A percentile compares a stretch with the other conserved stretches of the same genome.
phyloP scores from a whole-genome alignment of 805 yeast species.

The Yamadazyma kitorensis region DNA sequence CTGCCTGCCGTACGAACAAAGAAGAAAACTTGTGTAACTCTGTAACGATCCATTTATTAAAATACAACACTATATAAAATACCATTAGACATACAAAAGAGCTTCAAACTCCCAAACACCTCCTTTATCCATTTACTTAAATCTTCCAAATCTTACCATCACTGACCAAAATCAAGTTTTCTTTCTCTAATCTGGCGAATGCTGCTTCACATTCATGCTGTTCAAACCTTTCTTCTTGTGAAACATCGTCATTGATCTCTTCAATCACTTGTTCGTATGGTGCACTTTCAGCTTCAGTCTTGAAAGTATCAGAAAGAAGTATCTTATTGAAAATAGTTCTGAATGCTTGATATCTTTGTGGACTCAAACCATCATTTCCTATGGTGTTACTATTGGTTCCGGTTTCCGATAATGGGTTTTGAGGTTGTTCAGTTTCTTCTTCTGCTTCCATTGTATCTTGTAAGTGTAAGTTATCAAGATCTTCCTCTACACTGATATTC shows the following conservation, averaged over 20 bases:
- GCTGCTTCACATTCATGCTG: slow-evolving; percentile 30
- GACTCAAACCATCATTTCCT: slow-evolving; percentile 24
- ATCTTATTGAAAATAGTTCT: slow-evolving; percentile 29
- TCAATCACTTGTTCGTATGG: slow-evolving; percentile 29
- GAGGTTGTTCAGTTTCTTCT: slow-evolving; percentile 15
- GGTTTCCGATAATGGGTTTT: slow-evolving; percentile 25
- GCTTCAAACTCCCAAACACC: not conserved
- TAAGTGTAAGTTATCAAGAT: slow-evolving; percentile 29
- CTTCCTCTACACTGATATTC: slow-evolving; percentile 20
- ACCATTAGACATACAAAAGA: not conserved
- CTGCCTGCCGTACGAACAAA: too few relatives aligned
- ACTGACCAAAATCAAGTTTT: slow-evolving; percentile 34
- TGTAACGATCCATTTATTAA: too few relatives aligned
- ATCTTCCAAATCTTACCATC: slow-evolving; percentile 41
- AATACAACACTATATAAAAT: too few relatives aligned
- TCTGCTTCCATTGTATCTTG: slow-evolving; percentile 17
- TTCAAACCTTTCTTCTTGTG: slow-evolving; percentile 39
- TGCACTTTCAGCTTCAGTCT: slow-evolving; percentile 30
- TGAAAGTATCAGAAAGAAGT: slow-evolving; percentile 31
- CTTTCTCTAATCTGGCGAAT: slow-evolving; percentile 30
- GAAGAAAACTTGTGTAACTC: too few relatives aligned
- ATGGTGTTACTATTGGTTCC: slow-evolving; percentile 10
- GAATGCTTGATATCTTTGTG: slow-evolving; percentile 30
- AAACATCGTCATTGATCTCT: slow-evolving; percentile 31
- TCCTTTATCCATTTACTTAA: slow-evolving; percentile 12